phyloP scores from a whole-genome alignment of 2,329 filamentous ascomycete species.

The Pestalotiopsis sp. region DNA sequence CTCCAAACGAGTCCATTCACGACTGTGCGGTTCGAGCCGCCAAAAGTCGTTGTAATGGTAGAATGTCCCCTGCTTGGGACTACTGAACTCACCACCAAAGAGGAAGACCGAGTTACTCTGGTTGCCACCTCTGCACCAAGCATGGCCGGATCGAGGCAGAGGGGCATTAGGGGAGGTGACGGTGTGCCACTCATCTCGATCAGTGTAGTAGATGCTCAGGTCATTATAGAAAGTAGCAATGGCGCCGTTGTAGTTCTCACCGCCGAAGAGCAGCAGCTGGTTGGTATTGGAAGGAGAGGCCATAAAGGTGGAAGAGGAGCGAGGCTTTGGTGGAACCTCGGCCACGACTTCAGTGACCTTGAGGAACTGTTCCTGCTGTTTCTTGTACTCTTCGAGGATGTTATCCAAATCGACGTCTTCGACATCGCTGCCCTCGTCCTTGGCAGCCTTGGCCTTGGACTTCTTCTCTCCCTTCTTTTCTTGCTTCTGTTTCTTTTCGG shows the following conservation, averaged over 20 bases:
- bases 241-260: conserved; percentile 93
- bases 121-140: conserved; percentile 90
- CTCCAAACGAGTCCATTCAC: conserved; percentile 93
- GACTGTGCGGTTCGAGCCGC: conserved; percentile 78
- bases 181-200: conserved; percentile 86
- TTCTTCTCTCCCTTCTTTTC: conserved; percentile 91
- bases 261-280: conserved; percentile 88
- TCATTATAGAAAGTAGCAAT: conserved; percentile 75
- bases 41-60: conserved; percentile 99
- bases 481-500: conserved; percentile 75
- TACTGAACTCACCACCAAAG: conserved; percentile 93
- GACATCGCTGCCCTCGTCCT: conserved; percentile 79
- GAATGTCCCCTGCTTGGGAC: conserved; percentile 94
- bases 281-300: conserved; percentile 85
- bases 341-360: conserved; percentile 85
- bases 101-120: conserved; percentile 79
- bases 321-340: conserved; percentile 72
- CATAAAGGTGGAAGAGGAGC: conserved; percentile 80
- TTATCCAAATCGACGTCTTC: conserved; percentile 93
- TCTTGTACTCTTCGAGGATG: conserved; percentile 90
- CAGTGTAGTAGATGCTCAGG: conserved; percentile 72
- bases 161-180: conserved; percentile 92
- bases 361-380: conserved; percentile 89
- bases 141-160: conserved; percentile 87
- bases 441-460: conserved; percentile 69